Evolutionary conservation across 345 rosid species (phyloP), one percentile per base, ranked within the genome.

Genomic region (Raphanus raphanistrum): DNA sequence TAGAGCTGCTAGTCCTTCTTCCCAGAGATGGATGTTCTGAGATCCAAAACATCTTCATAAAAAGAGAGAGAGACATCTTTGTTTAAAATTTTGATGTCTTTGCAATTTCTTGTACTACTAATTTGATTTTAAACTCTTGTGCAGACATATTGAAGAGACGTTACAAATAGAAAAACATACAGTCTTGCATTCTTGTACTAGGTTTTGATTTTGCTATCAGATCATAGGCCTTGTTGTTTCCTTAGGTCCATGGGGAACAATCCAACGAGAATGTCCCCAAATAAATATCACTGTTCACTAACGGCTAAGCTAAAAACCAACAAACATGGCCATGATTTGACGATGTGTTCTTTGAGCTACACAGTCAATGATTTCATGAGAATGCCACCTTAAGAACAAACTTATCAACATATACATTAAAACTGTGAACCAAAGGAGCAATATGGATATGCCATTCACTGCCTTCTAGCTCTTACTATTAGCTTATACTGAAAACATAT

Each of bases 21-120:
- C 79, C 70, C 91, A 97, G 2, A 88, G 89, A 82, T 94, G 97
- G 98, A 84, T 79, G 83, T 89, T 94, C 75, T 93, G 85, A 93
- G 69, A 9, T 11, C 33, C 2, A 70, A 70, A 71, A 68, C 71
- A 83, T 60, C 62, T 71, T 74, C 54, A 38, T 70, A 80, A 41
- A 72, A 25, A 52, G 15, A 52, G 21, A 48, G 61, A 65, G 41
- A 68, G 71, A 79, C 71, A 54, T 68, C 69, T 73, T 61, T 73
- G 71, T 74, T 79, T 73, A 68, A 38, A 54, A 57, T 77, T 73
- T 55, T 76, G 76, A 73, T 62, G 67, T 61, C 66, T 52, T 43
- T 36, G 48, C 33, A 54, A 17, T 61, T 61, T 73, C 79, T 67
- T 79, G 76, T 80, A 61, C 71, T 83, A 78, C 78, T 76, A 84